These are phyloP conservation scores for Cenococcum geophilum DNA, from an alignment of 495 filamentous ascomycete species.

Conservation along the genomic window DNA sequence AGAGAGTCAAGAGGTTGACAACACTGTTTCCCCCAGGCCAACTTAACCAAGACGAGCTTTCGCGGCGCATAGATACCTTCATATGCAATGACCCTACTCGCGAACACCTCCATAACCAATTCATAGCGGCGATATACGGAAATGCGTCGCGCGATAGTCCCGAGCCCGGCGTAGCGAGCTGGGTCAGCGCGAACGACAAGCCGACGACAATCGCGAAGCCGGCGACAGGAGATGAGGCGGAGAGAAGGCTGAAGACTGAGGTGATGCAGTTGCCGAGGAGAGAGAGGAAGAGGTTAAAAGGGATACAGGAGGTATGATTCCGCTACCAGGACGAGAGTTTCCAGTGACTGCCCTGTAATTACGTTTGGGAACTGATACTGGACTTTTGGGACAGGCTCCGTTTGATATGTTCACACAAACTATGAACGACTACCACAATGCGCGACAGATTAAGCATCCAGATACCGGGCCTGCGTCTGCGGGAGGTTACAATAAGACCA, in stretches of 20 bases:
- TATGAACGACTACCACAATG: conserved; percentile 52
- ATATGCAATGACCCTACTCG: conserved; percentile 44
- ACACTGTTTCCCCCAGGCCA: conserved; percentile 50
- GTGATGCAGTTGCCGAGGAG: conserved; percentile 86
- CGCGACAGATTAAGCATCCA: conserved; percentile 60
- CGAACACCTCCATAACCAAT: conserved; percentile 80
- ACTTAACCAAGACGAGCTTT: conserved; percentile 78
- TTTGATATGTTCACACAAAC: conserved; percentile 20
- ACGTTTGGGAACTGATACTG: no score
- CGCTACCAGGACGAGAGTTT: neutral
- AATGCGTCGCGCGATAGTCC: conserved; percentile 86
- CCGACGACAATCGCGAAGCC: conserved; percentile 73
- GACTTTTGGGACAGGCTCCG: neutral
- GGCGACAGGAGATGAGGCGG: conserved; percentile 78
- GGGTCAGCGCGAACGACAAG: conserved; percentile 96
- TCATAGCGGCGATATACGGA: conserved; percentile 75
- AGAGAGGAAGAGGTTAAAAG: conserved; percentile 83
- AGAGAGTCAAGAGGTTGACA: conserved; percentile 20
- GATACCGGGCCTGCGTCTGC: conserved; percentile 76
- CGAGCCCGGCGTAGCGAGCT: conserved; percentile 84
- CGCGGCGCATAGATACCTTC: conserved; percentile 65
- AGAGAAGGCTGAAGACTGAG: conserved; percentile 84
- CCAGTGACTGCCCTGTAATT: neutral
- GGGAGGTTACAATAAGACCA: conserved; percentile 79
- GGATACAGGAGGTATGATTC: conserved; percentile 53